Percentiles rank a stretch among this genome's conserved stretches.
These are phyloP conservation scores for Blastocystis sp. DNA, from an alignment of 352 stramenopile genomes.

Conservation along the genomic window DNA sequence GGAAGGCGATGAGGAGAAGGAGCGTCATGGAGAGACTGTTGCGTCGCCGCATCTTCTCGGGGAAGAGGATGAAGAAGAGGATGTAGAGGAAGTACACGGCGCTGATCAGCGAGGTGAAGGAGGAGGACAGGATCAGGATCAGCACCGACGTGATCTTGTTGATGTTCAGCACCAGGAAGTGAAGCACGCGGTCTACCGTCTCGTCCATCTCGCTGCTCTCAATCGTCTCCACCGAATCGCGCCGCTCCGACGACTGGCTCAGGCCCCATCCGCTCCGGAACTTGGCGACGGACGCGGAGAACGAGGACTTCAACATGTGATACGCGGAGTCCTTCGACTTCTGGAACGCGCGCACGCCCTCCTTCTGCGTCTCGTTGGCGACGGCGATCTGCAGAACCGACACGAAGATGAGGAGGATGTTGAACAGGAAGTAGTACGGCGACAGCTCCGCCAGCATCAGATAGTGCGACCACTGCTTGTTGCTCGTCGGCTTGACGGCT, in stretches of 20 bases:
- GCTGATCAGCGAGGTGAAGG: slow-evolving; percentile 24
- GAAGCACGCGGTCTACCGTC: neutral
- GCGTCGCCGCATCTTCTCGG: slow-evolving; percentile 29
- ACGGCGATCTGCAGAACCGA: slow-evolving; percentile 56
- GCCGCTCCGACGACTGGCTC: neutral
- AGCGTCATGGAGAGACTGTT: slow-evolving; percentile 50
- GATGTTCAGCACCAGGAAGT: slow-evolving; percentile 16
- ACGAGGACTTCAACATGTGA: neutral
- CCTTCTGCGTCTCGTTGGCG: slow-evolving; percentile 10
- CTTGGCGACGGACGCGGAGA: neutral
- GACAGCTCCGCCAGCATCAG: slow-evolving; percentile 50
- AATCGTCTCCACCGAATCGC: neutral
- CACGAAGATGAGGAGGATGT: slow-evolving; percentile 55
- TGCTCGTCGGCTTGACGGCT: neutral
- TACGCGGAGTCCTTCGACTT: neutral
- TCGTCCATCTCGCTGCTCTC: neutral
- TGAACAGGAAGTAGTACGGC: slow-evolving; percentile 65
- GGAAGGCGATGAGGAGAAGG: slow-evolving; percentile 29
- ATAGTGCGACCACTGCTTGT: slow-evolving; percentile 61
- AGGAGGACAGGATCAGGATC: slow-evolving; percentile 51
- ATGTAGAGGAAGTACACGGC: slow-evolving; percentile 64
- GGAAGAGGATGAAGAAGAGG: slow-evolving; percentile 64
- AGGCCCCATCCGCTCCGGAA: neutral
- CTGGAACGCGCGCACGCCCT: neutral
- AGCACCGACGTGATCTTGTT: slow-evolving; percentile 65